These are phyloP conservation scores for Boletus rubescentipes DNA, from an alignment of 768 basidiomycete genomes.

Conservation along the genomic window DNA sequence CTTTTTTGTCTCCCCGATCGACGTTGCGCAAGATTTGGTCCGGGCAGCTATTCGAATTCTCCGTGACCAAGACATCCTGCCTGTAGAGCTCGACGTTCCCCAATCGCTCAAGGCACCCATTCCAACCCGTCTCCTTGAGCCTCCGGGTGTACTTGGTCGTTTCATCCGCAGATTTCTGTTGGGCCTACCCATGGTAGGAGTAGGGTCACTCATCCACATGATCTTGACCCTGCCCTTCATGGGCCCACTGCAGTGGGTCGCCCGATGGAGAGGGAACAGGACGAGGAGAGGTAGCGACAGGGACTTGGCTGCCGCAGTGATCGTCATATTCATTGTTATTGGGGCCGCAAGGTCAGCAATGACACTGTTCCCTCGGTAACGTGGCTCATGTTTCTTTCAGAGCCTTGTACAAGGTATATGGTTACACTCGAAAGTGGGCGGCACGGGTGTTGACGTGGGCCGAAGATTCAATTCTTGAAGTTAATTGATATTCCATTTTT, in stretches of 20 bases:
- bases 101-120: constrained; percentile 17
- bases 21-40: constrained; percentile 59
- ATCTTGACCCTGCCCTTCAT: constrained; percentile 62
- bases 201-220: constrained; percentile 73
- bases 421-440: constrained; percentile 55
- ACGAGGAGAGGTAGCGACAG: constrained; percentile 52
- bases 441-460: constrained; percentile 65
- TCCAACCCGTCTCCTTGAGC: constrained; percentile 24
- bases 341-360: constrained; percentile 59
- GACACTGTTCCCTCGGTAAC: neutral
- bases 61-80: constrained; percentile 51
- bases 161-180: constrained; percentile 72
- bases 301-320: constrained; percentile 65
- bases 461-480: constrained; percentile 81
- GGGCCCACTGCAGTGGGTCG: constrained; percentile 68
- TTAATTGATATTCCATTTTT: constrained; percentile 40
- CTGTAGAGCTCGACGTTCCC: constrained; percentile 23
- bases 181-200: constrained; percentile 76
- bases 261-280: constrained; percentile 59
- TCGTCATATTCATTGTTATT: constrained; percentile 56
- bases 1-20: constrained; percentile 51
- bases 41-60: constrained; percentile 62
- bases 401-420: constrained; percentile 70
- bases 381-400: constrained; percentile 37
- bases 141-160: constrained; percentile 49